Percentiles rank a stretch among this genome's conserved stretches.
Evolutionary conservation across 164 flowering plant species (phyloP).

Genomic region (Tetrastigma voinierianum): DNA sequence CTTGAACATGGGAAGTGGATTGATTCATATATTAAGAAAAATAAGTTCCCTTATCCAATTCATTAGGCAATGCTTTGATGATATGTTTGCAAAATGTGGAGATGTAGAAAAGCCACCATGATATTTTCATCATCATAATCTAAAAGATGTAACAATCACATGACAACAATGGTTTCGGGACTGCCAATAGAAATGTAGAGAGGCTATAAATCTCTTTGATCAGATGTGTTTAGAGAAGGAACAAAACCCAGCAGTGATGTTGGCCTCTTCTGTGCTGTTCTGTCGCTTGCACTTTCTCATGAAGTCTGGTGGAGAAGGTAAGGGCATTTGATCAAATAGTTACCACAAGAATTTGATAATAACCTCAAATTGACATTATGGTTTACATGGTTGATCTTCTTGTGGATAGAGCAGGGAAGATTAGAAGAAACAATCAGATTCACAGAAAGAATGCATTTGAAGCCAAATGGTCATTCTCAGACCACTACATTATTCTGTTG

Average conservation of each 20-base stretch:
- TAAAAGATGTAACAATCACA: conserved; percentile 40
- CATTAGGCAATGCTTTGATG: conserved; percentile 52
- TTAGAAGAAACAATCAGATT: conserved; percentile 45
- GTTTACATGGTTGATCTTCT: conserved; percentile 62
- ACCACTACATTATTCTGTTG: conserved; percentile 45
- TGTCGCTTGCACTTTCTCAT: conserved; percentile 62
- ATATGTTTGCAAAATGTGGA: conserved; percentile 62
- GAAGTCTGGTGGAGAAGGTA: conserved; percentile 50
- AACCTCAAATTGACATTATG: conserved; percentile 48
- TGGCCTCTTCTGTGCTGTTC: conserved; percentile 41
- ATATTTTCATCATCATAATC: conserved; percentile 29
- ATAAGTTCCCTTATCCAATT: conserved; percentile 27
- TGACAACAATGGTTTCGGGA: conserved; percentile 59
- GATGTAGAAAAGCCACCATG: conserved; percentile 35
- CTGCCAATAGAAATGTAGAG: conserved; percentile 46
- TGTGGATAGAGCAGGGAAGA: conserved; percentile 48
- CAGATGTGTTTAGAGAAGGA: conserved; percentile 37
- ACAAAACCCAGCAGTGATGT: conserved; percentile 48
- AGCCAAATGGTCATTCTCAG: conserved; percentile 56
- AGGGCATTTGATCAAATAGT: conserved; percentile 38
- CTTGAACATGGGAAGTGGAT: conserved; percentile 57
- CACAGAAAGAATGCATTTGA: conserved; percentile 47
- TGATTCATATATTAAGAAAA: conserved; percentile 38
- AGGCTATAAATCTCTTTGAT: conserved; percentile 47
- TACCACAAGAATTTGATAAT: conserved; percentile 21